A percentile compares a stretch with the other conserved stretches of the same genome.
Evolutionary conservation across 192 early-diverging fungal species (phyloP).

Genomic region (Coemansia interrupta): DNA sequence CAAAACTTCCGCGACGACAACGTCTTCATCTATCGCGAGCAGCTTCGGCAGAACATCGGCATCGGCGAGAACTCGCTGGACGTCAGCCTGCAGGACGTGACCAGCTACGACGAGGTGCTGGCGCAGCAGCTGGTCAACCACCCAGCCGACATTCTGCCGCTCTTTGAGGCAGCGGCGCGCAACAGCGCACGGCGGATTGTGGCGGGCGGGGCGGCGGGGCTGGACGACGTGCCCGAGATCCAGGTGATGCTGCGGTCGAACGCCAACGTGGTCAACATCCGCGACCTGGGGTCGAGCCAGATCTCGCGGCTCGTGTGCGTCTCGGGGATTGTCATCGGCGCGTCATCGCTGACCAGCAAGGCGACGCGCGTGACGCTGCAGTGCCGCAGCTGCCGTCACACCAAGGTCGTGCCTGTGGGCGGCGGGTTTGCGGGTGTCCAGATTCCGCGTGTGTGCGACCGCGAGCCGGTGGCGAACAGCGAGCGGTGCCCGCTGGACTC

Average conservation of each 20-base stretch:
- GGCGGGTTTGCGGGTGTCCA: conserved; percentile 81
- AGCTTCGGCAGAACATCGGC: conserved; percentile 80
- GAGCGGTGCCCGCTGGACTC: conserved; percentile 73
- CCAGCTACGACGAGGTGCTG: conserved; percentile 78
- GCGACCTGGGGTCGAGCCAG: conserved; percentile 76
- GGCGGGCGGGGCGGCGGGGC: conserved; percentile 52
- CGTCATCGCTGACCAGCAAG: conserved; percentile 81
- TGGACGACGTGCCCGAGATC: conserved; percentile 70
- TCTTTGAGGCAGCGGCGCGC: conserved; percentile 87
- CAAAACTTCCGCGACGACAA: conserved; percentile 82
- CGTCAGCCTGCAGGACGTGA: conserved; percentile 83
- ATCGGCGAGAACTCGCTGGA: conserved; percentile 75
- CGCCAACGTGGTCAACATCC: conserved; percentile 82
- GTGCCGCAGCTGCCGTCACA: conserved; percentile 84
- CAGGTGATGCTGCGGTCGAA: conserved; percentile 86
- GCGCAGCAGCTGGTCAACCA: conserved; percentile 73
- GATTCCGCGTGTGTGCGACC: conserved; percentile 86
- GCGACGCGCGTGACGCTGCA: conserved; percentile 84
- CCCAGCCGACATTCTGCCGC: conserved; percentile 76
- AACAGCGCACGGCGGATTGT: conserved; percentile 71
- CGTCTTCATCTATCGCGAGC: conserved; percentile 87
- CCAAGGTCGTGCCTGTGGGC: conserved; percentile 74
- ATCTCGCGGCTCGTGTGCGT: conserved; percentile 94
- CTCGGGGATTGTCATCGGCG: conserved; percentile 93
- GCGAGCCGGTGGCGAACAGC: conserved; percentile 32